phyloP scores from a whole-genome alignment of 768 basidiomycete species.

The Suillus subluteus region DNA sequence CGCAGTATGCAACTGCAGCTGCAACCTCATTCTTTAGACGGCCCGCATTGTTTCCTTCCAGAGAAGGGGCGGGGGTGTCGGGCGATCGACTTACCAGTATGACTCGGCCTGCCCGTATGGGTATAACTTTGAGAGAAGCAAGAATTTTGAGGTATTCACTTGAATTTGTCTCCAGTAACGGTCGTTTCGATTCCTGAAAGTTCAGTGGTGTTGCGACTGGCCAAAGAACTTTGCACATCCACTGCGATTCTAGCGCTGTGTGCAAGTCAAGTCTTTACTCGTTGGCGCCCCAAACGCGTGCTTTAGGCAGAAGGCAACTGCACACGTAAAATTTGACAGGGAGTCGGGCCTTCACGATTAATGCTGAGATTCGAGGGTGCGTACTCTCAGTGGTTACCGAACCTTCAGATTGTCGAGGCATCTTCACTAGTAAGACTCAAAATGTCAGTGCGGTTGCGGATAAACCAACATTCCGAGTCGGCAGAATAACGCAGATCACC shows the following conservation, averaged over 20 bases:
- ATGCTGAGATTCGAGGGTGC: constrained; percentile 33
- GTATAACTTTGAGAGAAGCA: constrained; percentile 5
- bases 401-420: background rate
- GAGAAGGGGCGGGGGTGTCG: constrained; percentile 1
- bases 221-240: background rate
- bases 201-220: background rate
- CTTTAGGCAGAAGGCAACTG: constrained; percentile 9
- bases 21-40: background rate
- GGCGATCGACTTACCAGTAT: background rate
- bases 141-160: background rate
- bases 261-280: background rate
- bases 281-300: background rate
- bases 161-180: background rate
- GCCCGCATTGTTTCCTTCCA: background rate
- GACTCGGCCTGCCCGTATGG: background rate
- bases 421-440: constrained; percentile 1
- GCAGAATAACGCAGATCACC: background rate
- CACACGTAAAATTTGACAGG: constrained; percentile 37
- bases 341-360: constrained; percentile 21
- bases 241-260: no score
- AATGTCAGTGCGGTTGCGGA: constrained; percentile 4
- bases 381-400: background rate
- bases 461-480: constrained; percentile 6
- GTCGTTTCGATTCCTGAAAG: background rate
- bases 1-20: background rate